Conservation (phyloP, 148 eudicot species). For the Silene conica region DNA sequence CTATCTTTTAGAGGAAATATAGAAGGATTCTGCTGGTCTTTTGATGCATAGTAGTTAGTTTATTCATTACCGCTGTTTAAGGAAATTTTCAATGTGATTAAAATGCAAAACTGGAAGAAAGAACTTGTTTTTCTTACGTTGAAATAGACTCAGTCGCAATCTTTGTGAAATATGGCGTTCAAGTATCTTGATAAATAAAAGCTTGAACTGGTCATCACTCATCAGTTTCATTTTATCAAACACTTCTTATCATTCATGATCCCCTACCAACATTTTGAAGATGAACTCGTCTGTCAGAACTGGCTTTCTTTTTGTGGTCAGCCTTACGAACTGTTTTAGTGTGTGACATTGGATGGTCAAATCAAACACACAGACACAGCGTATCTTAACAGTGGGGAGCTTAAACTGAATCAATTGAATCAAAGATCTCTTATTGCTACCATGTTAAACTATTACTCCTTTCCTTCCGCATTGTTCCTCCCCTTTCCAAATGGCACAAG, state of each 20-base stretch:
- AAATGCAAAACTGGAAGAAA: not conserved
- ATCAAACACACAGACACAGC: not conserved
- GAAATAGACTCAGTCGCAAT: not conserved
- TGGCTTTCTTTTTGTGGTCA: not conserved
- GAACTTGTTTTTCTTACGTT: not conserved
- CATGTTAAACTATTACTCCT: no score
- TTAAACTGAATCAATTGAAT: not conserved
- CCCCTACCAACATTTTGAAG: not conserved
- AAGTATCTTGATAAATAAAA: not conserved
- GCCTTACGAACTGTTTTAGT: not conserved
- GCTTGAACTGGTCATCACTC: not conserved
- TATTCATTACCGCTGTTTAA: not conserved
- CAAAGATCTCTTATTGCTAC: not conserved
- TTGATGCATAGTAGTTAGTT: not conserved
- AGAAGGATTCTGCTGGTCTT: not conserved
- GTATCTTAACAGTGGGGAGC: not conserved
- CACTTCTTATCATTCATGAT: not conserved
- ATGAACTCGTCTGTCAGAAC: not conserved
- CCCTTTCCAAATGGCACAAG: no score
- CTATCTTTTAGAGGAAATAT: not conserved
- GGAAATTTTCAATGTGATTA: not conserved
- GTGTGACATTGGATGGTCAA: constrained; percentile 1
- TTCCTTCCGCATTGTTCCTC: no score
- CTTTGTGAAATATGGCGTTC: not conserved
- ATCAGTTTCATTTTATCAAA: not conserved